A percentile compares a stretch with the other conserved stretches of the same genome.
Evolutionary conservation across 495 filamentous ascomycete species (phyloP).

Genomic region (Podospora fimiseda): DNA sequence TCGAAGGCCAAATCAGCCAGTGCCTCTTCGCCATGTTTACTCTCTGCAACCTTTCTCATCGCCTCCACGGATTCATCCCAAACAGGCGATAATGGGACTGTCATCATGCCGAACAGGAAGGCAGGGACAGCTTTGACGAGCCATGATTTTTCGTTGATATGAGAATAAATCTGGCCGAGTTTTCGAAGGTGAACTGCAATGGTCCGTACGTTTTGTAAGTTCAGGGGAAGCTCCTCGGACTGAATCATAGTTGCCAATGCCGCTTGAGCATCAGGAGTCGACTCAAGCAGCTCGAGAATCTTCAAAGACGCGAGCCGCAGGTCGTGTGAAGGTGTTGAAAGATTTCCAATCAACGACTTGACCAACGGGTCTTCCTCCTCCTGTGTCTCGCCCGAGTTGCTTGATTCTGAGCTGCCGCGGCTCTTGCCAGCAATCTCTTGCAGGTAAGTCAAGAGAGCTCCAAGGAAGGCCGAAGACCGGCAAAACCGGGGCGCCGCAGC

Average conservation of each 20-base stretch:
- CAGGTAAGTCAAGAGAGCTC: slow-evolving; percentile 58
- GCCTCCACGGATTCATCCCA: slow-evolving; percentile 78
- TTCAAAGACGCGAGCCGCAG: slow-evolving; percentile 64
- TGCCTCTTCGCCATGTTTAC: slow-evolving; percentile 61
- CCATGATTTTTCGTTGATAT: slow-evolving; percentile 51
- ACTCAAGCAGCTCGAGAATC: slow-evolving; percentile 51
- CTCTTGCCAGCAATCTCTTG: slow-evolving; percentile 38
- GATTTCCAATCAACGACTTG: slow-evolving; percentile 58
- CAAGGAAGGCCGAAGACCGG: slow-evolving; percentile 58
- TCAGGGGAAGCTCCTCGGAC: slow-evolving; percentile 70
- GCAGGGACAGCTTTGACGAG: slow-evolving; percentile 64
- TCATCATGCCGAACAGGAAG: slow-evolving; percentile 85
- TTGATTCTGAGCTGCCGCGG: slow-evolving; percentile 18
- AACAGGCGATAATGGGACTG: slow-evolving; percentile 69
- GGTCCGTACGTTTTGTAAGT: slow-evolving; percentile 64
- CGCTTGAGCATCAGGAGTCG: slow-evolving; percentile 31
- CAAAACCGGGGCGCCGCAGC: slow-evolving; percentile 55
- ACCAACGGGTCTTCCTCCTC: slow-evolving; percentile 50
- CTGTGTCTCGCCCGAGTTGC: slow-evolving; percentile 31
- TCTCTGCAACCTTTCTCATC: slow-evolving; percentile 67
- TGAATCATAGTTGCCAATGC: slow-evolving; percentile 53
- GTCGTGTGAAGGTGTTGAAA: slow-evolving; percentile 64
- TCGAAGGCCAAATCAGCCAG: slow-evolving; percentile 68
- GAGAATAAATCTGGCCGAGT: slow-evolving; percentile 56
- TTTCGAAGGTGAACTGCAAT: slow-evolving; percentile 81